phyloP scores from a whole-genome alignment of 176 grass and related monocot species.

The Avena atlantica region DNA sequence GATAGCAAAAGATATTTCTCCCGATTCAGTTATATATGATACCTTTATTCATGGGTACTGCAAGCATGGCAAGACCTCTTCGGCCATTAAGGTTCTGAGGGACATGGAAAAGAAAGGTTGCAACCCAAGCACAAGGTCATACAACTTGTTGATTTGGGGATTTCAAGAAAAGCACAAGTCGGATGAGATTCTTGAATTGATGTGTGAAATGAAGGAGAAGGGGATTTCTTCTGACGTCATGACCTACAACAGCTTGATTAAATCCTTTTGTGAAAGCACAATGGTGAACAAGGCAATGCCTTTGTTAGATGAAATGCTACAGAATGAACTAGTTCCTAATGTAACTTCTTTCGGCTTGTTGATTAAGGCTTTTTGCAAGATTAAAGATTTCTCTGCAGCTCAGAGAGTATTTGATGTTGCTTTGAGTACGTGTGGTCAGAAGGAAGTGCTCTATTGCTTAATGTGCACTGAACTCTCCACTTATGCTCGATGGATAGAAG shows the following conservation, averaged over 20 bases:
- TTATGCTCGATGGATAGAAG: conserved; percentile 68
- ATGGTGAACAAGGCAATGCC: conserved; percentile 68
- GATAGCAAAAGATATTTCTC: conserved; percentile 72
- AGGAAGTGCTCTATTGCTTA: conserved; percentile 75
- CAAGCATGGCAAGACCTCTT: conserved; percentile 75
- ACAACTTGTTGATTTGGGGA: conserved; percentile 90
- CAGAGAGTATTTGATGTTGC: conserved; percentile 74
- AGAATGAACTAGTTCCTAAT: conserved; percentile 81
- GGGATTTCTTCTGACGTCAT: conserved; percentile 66
- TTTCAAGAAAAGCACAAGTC: conserved; percentile 69
- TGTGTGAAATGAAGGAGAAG: conserved; percentile 83
- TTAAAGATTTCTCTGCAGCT: conserved; percentile 70
- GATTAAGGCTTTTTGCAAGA: conserved; percentile 76
- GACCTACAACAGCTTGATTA: conserved; percentile 88
- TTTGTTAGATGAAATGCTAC: conserved; percentile 89
- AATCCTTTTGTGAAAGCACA: conserved; percentile 66
- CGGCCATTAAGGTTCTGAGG: conserved; percentile 82
- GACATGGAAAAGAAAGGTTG: conserved; percentile 95
- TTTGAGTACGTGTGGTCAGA: conserved; percentile 81
- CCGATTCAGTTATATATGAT: conserved; percentile 86
- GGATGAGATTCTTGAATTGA: conserved; percentile 83
- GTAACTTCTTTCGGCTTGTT: conserved; percentile 80
- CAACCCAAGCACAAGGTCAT: conserved; percentile 82
- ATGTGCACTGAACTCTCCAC: conserved; percentile 72
- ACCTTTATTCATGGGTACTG: conserved; percentile 83